Evolutionary conservation across 2,329 filamentous ascomycete species (phyloP), one percentile per base, ranked within the genome.

Genomic region (Curvularia spicifera): DNA sequence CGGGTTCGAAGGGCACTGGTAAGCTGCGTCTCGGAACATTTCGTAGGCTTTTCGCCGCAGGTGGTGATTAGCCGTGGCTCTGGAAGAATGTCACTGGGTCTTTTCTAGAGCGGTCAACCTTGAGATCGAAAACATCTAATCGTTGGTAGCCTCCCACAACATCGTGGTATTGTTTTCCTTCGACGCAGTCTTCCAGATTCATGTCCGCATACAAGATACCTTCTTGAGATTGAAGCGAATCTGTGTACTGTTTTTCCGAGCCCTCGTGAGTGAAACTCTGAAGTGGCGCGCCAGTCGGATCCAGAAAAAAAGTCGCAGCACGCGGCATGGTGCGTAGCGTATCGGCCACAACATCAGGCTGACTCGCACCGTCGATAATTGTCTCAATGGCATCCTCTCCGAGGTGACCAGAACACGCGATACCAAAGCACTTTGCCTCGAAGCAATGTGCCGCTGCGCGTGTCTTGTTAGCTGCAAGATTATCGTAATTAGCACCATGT

Each of bases 141-240:
- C 84, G 71, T 67, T 86, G 84, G 69, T 86, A 85, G 0, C 82
- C 82, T 0, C 83, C 84, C 1, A 82, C 82, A 2, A 84, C 78
- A 68, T 86, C 84, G 57, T 85, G 84, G 59, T 82, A 85, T 66
- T 85, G 84, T 62, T 86, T 86, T 0, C 81, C 81, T 61, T 86
- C 84, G 0, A 86, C 71, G 39, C 82, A 84, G 4, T 80, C 75
- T 0, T 76, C 74, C 4, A 85, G 57, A 64, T 85, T 73, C 57
- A 86, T 56, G 56, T 85, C 82, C 0, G 81, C 82, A 63, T 85
- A 85, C 7, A 84, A 46, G 6, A 86, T 79, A 0, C 76, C 83
- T 59, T 85, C 83, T 12, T 79, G 71, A 0, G 72, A 61, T 28
- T 84, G 81, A 13, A 85, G 50, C 7, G 75, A 75, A 0, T 81